Base-by-base conservation (phyloP, 306 rosid species). In the Calophaca sinica region DNA sequence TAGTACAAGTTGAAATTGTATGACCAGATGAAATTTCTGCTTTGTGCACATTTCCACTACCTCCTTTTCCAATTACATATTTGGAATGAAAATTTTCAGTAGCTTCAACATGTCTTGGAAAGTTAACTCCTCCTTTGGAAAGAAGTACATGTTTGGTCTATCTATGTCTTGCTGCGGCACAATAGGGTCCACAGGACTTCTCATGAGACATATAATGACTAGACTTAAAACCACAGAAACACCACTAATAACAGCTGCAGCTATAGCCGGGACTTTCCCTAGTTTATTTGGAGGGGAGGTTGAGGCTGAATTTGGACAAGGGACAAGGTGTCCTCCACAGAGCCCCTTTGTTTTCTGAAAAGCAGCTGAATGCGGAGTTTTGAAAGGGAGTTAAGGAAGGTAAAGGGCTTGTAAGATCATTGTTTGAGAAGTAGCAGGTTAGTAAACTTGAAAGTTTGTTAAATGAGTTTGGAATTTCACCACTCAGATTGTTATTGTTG, bases 401-500 rank as follows among this genome's bases (percentile, higher is more conserved):
- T 36, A 90, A 74, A 61, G 89, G 73, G 32, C 96, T 93, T 35
- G 54, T 42, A 6, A 87, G 86, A 70, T 91, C 75, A 58, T 89
- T 91, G 87, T 81, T 84, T 52, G 94, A 89, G 83, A 91, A 83
- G n/a, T n/a, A n/a, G n/a, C n/a, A n/a, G n/a, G n/a, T n/a, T n/a
- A n/a, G n/a, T n/a, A n/a, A n/a, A n/a, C n/a, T n/a, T n/a, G n/a
- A n/a, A n/a, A n/a, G n/a, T n/a, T n/a, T n/a, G n/a, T n/a, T n/a
- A n/a, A n/a, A n/a, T n/a, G n/a, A n/a, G n/a, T n/a, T n/a, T n/a
- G n/a, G n/a, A n/a, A n/a, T n/a, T n/a, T n/a, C n/a, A n/a, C n/a
- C n/a, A n/a, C n/a, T n/a, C n/a, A n/a, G n/a, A n/a, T n/a, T n/a
- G n/a, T n/a, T n/a, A n/a, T n/a, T n/a, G n/a, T n/a, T n/a, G n/a